These are phyloP conservation scores for Suhomyces wounanorum DNA, from an alignment of 1,139 yeast genomes.

Conservation along the genomic window DNA sequence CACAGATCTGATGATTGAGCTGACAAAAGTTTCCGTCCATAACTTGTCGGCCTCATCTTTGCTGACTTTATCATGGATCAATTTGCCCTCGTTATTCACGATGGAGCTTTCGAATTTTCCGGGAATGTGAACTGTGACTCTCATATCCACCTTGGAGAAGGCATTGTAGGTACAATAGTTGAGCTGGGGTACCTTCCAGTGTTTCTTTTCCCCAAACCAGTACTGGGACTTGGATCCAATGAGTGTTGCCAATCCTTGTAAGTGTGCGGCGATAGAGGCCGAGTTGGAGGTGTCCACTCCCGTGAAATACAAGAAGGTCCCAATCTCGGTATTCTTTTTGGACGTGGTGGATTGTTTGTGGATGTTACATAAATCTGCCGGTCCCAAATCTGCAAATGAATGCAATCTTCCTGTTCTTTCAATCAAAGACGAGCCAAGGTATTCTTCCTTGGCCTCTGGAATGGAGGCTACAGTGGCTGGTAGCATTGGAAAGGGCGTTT, in stretches of 20 bases:
- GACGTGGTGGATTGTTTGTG: constrained; percentile 49
- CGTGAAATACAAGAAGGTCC: constrained; percentile 57
- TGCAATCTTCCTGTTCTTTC: constrained; percentile 56
- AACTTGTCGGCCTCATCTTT: constrained; percentile 39
- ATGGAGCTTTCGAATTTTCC: constrained; percentile 55
- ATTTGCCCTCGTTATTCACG: constrained; percentile 49
- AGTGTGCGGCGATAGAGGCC: constrained; percentile 69
- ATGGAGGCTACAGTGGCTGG: constrained; percentile 48
- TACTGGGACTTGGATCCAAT: constrained; percentile 56
- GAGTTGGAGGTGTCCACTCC: constrained; percentile 60
- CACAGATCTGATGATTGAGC: constrained; percentile 66
- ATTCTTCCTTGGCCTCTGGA: constrained; percentile 56
- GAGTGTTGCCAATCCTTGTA: constrained; percentile 74
- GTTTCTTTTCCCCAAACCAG: constrained; percentile 67
- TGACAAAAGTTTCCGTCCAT: constrained; percentile 72
- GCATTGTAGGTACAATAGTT: constrained; percentile 49
- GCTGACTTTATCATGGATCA: constrained; percentile 40
- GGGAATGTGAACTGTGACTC: constrained; percentile 39
- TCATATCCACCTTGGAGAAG: constrained; percentile 41
- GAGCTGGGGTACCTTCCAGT: constrained; percentile 77
- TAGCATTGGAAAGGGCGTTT: constrained; percentile 28
- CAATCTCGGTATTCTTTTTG: constrained; percentile 43
- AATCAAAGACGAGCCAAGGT: constrained; percentile 50
- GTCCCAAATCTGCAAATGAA: constrained; percentile 64
- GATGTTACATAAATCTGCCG: constrained; percentile 85